Evolutionary conservation across 148 eudicot species (phyloP), one percentile per base, ranked within the genome.

Genomic region (Heliamphora exappendiculata): DNA sequence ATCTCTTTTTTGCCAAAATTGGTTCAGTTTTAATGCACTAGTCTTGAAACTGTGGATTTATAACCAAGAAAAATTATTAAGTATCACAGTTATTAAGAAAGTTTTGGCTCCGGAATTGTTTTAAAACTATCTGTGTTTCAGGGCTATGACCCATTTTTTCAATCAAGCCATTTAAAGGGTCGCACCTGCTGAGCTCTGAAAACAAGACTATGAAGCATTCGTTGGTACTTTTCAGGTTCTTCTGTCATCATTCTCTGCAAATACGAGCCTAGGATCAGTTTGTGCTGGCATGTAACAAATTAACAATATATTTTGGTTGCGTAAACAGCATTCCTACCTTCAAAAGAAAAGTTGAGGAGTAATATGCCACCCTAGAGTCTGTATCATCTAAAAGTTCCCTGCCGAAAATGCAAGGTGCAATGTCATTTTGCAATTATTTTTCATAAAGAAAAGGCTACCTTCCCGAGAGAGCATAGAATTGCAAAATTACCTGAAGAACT

Each of bases 231-330:
- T 74, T 93, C 98, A 39, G 96, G 92, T 83, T 95, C 88, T 71
- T 91, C 96, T 4, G 99, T 95, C 99, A 95, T 95, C 99, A 95
- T 95, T 80, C 97, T 86, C 99, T 95, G 90, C 74, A 82, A 80
- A 76, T 80, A 28, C 31, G n/a, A 83, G 70, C 47, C 26, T 70
- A 63, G 54, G 17, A 77, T 74, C 53, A 71, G 54, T 42, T 79
- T 57, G 69, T 45, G 67, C 53, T 75, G 57, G 26, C 73, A 64
- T 12, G 20, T 39, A 47, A 59, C 39, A 71, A 68, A 78, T 24
- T 19, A 62, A 16, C 19, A 1, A 78, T 74, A 13, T 34, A 19
- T 28, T 47, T 13, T 42, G 41, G 31, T 31, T n/a, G 64, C 2
- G 19, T 31, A 75, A 59, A 0, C 44, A 42, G 50, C 50, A 49